Evolutionary conservation across 2,329 filamentous ascomycete genomes (phyloP), one percentile per base, ranked within the genome.

Genomic region (Curvularia sp.): DNA sequence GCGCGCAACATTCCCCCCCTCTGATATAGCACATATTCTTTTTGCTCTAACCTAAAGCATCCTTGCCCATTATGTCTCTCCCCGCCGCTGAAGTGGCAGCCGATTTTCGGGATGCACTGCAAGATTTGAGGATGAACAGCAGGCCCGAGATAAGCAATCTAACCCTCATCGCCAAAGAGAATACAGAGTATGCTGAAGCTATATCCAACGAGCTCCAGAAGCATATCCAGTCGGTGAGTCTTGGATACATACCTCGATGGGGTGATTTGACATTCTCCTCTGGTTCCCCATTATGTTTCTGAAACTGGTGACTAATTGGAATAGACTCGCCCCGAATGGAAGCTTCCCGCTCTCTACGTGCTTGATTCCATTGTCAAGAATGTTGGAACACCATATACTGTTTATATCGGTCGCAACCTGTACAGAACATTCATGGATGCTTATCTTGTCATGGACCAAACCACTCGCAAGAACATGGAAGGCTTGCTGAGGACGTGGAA

Each of bases 401-500:
- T 98, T 12, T 98, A 97, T 77, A 90, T 99, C 65, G 92, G 93
- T 51, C 89, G 92, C 39, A 94, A 94, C 72, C 86, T 99, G 38
- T 98, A 94, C 79, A 87, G 89, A 68, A 98, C 92, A 4, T 99
- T 97, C 75, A 97, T 98, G 93, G 92, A 96, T 71, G 91, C 95
- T 36, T 99, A 98, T 75, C 91, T 90, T 3, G 86, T 96, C 59
- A 93, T 98, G 62, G 93, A 97, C 70, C 85, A 86, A 63, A 84
- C 85, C 59, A 93, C 93, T 21, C 88, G 95, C 64, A 89, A 89
- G 67, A 96, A 96, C 78, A 91, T 99, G 86, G 95, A 98, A 75
- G 93, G 96, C 78, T 94, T 99, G 89, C 83, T 99, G 68, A 93
- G 91, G 78, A 99, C 95, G 0, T 99, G 95, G 95, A 98, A 97